Evolutionary conservation across 257 asterid species (phyloP), one percentile per base, ranked within the genome.

Genomic region (Primulina huaijiensis): DNA sequence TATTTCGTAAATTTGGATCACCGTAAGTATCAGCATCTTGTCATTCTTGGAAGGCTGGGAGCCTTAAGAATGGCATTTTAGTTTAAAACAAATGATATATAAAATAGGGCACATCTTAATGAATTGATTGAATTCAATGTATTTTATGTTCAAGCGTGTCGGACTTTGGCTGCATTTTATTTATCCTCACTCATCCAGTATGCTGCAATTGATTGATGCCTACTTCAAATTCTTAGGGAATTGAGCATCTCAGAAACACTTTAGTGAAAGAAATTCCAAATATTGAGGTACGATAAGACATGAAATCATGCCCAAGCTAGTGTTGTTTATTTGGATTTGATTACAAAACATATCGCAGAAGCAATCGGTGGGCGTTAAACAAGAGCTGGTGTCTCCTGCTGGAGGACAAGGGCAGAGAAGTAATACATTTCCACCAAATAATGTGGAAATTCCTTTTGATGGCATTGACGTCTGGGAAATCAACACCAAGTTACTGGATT

Each of bases 401-500:
- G 74, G 62, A 62, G 77, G 75, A 55, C 72, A 72, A 60, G 73
- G 74, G 35, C 82, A 65, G 72, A 60, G 73, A 34, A 79, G 78
- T 65, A 72, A 74, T 63, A 58, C 60, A 37, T 55, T 72, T 60
- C 75, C 76, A 9, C 50, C 62, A n/a, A 79, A 69, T 74, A 85
- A 77, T 38, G 84, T 81, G 21, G 80, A 79, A 62, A 83, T 78
- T 67, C 88, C 96, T 12, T 68, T 74, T 31, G 86, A 84, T 21
- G 88, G 83, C 57, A 78, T 67, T 72, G 95, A 88, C 73, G 89
- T 86, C 62, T 90, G 97, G 98, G 97, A 92, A 84, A 87, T 92
- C 6, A 93, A 92, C 70, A 73, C 86, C 72, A 76, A 67, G 67
- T 64, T 80, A 78, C 67, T 92, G 86, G 83, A 69, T 53, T 82